Evolutionary conservation across 805 yeast species (phyloP).

Genomic region (Saccharomycopsis guyanensis): DNA sequence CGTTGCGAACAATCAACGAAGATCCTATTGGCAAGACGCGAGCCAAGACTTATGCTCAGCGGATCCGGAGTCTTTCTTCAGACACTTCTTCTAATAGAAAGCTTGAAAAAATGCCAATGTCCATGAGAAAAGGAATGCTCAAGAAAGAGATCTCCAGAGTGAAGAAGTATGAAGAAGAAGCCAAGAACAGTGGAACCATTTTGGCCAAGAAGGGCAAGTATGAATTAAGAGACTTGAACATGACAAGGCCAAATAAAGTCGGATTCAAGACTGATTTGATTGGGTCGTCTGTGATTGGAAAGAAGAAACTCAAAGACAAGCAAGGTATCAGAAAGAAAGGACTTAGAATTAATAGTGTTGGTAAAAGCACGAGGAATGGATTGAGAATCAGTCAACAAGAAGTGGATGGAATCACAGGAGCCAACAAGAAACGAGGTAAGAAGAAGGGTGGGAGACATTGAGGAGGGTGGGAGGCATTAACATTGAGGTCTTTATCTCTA

Average conservation of each 20-base stretch:
- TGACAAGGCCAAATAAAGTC: slow-evolving; percentile 47
- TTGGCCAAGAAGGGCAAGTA: slow-evolving; percentile 65
- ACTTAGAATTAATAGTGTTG: slow-evolving; percentile 66
- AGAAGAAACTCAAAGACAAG: slow-evolving; percentile 34
- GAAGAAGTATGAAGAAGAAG: slow-evolving; percentile 59
- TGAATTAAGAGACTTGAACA: slow-evolving; percentile 47
- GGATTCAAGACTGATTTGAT: slow-evolving; percentile 34
- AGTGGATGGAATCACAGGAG: slow-evolving; percentile 32
- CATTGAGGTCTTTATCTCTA: no score
- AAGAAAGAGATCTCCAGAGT: slow-evolving; percentile 45
- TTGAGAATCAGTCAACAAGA: slow-evolving; percentile 61
- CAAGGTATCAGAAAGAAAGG: slow-evolving; percentile 61
- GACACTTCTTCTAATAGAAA: slow-evolving; percentile 24
- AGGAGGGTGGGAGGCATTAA: neutral
- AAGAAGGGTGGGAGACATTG: slow-evolving; percentile 2
- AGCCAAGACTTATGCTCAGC: slow-evolving; percentile 50
- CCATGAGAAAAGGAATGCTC: slow-evolving; percentile 78
- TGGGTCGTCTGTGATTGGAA: slow-evolving; percentile 43
- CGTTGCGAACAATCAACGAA: slow-evolving; percentile 52
- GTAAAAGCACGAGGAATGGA: slow-evolving; percentile 74
- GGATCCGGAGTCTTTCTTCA: slow-evolving; percentile 38
- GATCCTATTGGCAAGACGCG: slow-evolving; percentile 65
- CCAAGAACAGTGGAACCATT: slow-evolving; percentile 86
- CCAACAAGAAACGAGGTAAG: neutral
- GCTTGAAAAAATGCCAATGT: slow-evolving; percentile 81